Evolutionary conservation across 768 basidiomycete species (phyloP), one percentile per base, ranked within the genome.

Genomic region (Atractiella rhizophila): DNA sequence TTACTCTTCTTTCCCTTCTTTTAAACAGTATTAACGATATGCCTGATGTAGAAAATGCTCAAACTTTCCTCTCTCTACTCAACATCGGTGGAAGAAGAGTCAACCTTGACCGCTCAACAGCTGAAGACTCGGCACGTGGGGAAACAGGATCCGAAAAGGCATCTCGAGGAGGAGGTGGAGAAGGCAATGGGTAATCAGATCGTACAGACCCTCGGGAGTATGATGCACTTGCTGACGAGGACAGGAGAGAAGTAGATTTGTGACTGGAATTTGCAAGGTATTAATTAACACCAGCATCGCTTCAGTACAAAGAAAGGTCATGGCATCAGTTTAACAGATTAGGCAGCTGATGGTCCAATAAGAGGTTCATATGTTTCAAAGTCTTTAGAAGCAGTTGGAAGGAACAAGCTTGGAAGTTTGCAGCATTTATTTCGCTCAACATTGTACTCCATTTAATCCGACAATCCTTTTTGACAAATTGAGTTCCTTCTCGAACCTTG

Each of bases 11-110:
- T 42, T 54, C 47, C 29, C 19, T 48, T 36, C 51, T 49, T 39
- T 30, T 23, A 35, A 18, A 18, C 4, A 11, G 29, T 30, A 18
- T 39, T 16, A 12, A 10, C n/a, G 11, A 12, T 3, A 16, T 34
- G 18, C 25, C 5, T 7, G 18, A 5, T 25, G 15, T 58, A 86
- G 83, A 70, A 79, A 40, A 96, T 98, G 91, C 72, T 94, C 37
- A 60, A 70, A 27, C 70, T 98, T 18, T 83, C 91, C 21, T 74
- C 76, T 59, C 74, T 78, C 21, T 98, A 98, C 66, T 91, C 88
- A 61, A 91, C 88, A 60, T 88, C 83, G 0, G 82, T 98, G 35
- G 79, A 88, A 62, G 91, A 96, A 59, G 91, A 96, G 60, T 76
- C 83, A 40, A 94, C 85, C n/a, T 63, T 98, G 40, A 78, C 82